Base-by-base conservation (phyloP, 345 rosid genomes). In the Viola odorata region DNA sequence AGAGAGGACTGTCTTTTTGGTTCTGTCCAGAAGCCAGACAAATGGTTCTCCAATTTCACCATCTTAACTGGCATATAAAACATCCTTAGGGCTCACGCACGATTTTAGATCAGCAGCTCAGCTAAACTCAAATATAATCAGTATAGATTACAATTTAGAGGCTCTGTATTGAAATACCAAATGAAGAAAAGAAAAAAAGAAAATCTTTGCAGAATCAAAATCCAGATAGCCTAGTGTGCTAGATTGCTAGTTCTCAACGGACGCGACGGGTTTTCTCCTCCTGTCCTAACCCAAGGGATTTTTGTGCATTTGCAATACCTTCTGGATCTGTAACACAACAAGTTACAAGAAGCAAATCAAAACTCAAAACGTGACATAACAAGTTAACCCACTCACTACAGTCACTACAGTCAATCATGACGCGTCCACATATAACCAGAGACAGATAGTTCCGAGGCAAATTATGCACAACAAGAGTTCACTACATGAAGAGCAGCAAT, bases 261-360 rank as follows among this genome's bases (percentile, higher is more conserved):
- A 89, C 94, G 3, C 82, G 86, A 3, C 96, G 94, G 10, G 81
- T 73, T 76, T 83, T 92, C 58, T 89, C 96, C 84, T 92, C 98
- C 65, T 87, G 98, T 51, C 97, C 98, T 69, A 92, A 60, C 15
- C 98, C 97, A 4, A 92, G 94, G 1, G 96, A 92, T 75, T 80
- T 92, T 73, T 89, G 96, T 7, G 96, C 98, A 74, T 82, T 83
- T 48, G 97, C 89, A 79, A 89, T 87, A 62, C 97, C 98, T 79
- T 92, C 96, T 45, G 94, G 97, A 77, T 92, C 97, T 92, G 80
- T 62, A 68, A 12, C 13, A 63, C 17, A 9, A 65, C 7, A 62
- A 49, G 41, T n/a, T 16, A 62, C 45, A 57, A 0, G 2, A 53
- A 41, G 9, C 7, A 23, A 3, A 41, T 55, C n/a, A 41, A 15